Evolutionary conservation across 169 alveolate species (phyloP).

Genomic region (Cystoisospora suis): DNA sequence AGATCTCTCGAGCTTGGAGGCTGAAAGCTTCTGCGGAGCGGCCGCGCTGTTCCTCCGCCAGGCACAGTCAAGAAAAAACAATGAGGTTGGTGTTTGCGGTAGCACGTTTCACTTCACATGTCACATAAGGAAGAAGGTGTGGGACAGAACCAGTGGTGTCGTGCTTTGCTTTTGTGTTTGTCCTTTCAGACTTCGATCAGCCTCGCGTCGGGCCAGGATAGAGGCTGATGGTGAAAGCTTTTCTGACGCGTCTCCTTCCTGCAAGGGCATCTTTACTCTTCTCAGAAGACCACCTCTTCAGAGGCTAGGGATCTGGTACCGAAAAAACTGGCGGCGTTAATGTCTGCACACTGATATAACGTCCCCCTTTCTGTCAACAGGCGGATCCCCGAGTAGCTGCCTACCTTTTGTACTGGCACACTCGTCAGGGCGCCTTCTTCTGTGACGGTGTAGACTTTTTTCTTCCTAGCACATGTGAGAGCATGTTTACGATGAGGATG

Average conservation of each 20-base stretch:
- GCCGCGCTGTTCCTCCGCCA: not conserved
- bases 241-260: not conserved
- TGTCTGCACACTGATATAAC: too few relatives aligned
- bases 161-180: not conserved
- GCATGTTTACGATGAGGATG: too few relatives aligned
- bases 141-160: not conserved
- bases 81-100: not conserved
- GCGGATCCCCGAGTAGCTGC: too few relatives aligned
- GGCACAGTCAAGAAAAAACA: not conserved
- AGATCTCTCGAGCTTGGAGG: not conserved
- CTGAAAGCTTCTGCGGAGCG: not conserved
- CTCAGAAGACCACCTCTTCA: too few relatives aligned
- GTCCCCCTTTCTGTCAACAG: too few relatives aligned
- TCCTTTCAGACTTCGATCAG: constrained; percentile 82
- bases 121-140: not conserved
- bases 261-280: too few relatives aligned
- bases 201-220: constrained; percentile 92
- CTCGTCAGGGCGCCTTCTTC: too few relatives aligned
- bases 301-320: too few relatives aligned
- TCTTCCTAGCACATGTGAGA: too few relatives aligned
- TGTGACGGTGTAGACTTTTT: too few relatives aligned
- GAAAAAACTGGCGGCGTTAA: too few relatives aligned
- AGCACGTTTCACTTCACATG: not conserved
- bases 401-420: too few relatives aligned
- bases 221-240: not conserved